Conservation (phyloP, 768 basidiomycete genomes). For the Russula sp. region DNA sequence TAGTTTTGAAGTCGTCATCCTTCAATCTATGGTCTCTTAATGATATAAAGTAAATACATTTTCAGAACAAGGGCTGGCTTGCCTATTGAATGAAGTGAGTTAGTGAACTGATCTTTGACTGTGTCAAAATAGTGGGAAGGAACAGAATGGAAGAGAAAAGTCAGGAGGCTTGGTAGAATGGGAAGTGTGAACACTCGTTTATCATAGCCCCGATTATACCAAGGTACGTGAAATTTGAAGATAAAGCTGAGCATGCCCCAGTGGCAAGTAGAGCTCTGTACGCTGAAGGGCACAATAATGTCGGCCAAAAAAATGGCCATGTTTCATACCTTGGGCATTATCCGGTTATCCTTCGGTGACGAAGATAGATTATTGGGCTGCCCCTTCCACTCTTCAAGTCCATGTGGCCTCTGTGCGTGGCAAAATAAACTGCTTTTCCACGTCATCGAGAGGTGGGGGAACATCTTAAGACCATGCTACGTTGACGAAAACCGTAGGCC, state of each 20-base stretch:
- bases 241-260: no score
- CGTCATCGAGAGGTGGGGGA: conserved; percentile 60
- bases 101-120: not conserved
- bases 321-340: conserved; percentile 58
- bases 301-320: not conserved
- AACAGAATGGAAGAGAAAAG: not conserved
- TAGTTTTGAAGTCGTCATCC: conserved; percentile 61
- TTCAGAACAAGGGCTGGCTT: conserved; percentile 67
- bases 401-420: conserved; percentile 41
- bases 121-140: not conserved
- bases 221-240: not conserved
- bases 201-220: not conserved
- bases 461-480: conserved; percentile 66
- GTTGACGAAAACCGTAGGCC: conserved; percentile 69
- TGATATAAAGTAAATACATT: conserved; percentile 51
- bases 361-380: conserved; percentile 51
- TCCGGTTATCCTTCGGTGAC: conserved; percentile 59
- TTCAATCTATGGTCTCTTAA: conserved; percentile 54
- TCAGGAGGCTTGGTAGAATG: not conserved
- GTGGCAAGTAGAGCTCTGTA: no score
- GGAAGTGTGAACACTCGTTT: no score
- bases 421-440: conserved; percentile 49
- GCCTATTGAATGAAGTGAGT: conserved; percentile 44
- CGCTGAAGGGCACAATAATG: not conserved
- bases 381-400: conserved; percentile 36